phyloP scores from a whole-genome alignment of 495 filamentous ascomycete genomes.

The Penicillium bialowiezense region DNA sequence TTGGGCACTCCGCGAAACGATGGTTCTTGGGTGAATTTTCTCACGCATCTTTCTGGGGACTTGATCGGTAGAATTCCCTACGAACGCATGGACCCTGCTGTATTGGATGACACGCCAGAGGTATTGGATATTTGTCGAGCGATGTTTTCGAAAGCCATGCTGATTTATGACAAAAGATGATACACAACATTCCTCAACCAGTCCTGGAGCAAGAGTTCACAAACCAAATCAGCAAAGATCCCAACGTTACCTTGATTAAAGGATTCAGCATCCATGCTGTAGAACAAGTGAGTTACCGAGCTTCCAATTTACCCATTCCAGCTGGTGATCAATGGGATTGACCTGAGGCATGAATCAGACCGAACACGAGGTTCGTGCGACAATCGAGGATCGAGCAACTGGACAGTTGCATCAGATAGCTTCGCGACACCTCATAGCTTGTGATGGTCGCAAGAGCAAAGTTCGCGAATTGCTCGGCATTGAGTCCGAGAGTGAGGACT shows the following conservation, averaged over 20 bases:
- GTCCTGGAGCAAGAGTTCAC: slow-evolving; percentile 20
- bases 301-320: no score
- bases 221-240: slow-evolving; percentile 4
- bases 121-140: slow-evolving; percentile 1
- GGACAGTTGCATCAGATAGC: slow-evolving; percentile 15
- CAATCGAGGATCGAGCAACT: slow-evolving; percentile 16
- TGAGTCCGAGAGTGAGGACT: slow-evolving; percentile 36
- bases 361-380: slow-evolving; percentile 16
- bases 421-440: slow-evolving; percentile 30
- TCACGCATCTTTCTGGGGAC: slow-evolving; percentile 25
- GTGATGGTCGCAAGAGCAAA: slow-evolving; percentile 36
- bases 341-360: slow-evolving; percentile 5
- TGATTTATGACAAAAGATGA: slow-evolving; percentile 22
- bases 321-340: neutral
- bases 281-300: slow-evolving; percentile 12
- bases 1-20: slow-evolving; percentile 22
- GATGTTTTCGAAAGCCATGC: neutral
- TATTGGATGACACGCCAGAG: slow-evolving; percentile 25
- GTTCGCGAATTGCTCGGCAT: slow-evolving; percentile 32
- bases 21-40: slow-evolving; percentile 29
- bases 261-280: slow-evolving; percentile 16
- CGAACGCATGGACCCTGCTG: slow-evolving; percentile 29
- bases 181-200: slow-evolving; percentile 34
- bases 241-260: slow-evolving; percentile 5
- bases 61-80: slow-evolving; percentile 26